Conservation (phyloP, 129 eudicot genomes). For the Helianthus tuberosus region DNA sequence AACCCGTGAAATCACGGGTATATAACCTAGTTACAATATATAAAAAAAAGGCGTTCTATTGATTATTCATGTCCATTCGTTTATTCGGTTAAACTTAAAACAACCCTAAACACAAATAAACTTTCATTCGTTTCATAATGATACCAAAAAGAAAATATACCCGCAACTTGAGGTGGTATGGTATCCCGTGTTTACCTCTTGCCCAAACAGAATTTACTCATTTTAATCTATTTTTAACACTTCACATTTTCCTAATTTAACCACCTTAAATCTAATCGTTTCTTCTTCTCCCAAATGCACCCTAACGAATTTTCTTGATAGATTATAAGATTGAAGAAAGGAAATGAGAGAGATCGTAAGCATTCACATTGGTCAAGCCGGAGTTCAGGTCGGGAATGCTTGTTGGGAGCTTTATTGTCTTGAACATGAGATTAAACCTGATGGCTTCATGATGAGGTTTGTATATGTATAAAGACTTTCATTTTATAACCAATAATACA, state of each 20-base stretch:
- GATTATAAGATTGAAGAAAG: background rate
- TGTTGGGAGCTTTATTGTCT: constrained; percentile 39
- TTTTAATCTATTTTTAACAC: background rate
- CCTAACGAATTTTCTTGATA: background rate
- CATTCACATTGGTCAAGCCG: constrained; percentile 36
- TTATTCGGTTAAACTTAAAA: too few species aligned
- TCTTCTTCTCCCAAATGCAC: constrained; percentile 1
- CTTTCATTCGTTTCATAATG: background rate
- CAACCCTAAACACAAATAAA: too few species aligned
- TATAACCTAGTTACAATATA: too few species aligned
- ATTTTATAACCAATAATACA: too few species aligned
- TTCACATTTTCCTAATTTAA: constrained; percentile 12
- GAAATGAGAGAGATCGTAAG: constrained; percentile 37
- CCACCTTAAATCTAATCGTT: background rate
- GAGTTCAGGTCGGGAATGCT: constrained; percentile 32
- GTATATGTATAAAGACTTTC: background rate
- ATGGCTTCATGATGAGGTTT: constrained; percentile 27
- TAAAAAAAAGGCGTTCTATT: too few species aligned
- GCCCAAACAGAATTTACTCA: background rate
- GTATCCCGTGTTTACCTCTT: constrained; percentile 11
- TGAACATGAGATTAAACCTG: constrained; percentile 30
- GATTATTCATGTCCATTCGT: too few species aligned
- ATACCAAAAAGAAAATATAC: background rate
- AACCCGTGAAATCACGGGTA: too few species aligned
- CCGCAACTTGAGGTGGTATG: background rate